Evolutionary conservation across 2,329 filamentous ascomycete species (phyloP).

Genomic region (Colletotrichum brevisporum): DNA sequence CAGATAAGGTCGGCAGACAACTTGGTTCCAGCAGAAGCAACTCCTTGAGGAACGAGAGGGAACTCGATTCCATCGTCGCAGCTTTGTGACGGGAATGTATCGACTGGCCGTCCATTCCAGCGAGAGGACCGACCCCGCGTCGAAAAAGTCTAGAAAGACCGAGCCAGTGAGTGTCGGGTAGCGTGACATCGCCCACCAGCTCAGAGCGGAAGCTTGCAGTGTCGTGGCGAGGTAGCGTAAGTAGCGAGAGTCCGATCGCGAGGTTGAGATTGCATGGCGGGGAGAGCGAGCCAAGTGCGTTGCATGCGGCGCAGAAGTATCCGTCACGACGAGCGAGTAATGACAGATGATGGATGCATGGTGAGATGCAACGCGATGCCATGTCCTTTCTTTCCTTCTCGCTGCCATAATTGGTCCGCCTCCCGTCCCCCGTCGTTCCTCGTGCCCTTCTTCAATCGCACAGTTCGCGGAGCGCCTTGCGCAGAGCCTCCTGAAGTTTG

Average conservation of each 20-base stretch:
- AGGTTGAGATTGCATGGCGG: background rate
- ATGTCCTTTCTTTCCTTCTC: background rate
- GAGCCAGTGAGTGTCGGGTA: background rate
- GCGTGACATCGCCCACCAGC: background rate
- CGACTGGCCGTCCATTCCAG: constrained; percentile 7
- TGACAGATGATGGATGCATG: constrained; percentile 12
- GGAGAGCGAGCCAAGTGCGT: background rate
- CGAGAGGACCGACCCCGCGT: background rate
- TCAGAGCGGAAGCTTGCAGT: no score
- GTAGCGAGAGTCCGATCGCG: background rate
- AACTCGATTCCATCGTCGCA: background rate
- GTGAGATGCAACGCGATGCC: constrained; percentile 14
- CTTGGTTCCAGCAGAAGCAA: constrained; percentile 7
- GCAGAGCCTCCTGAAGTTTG: constrained; percentile 5
- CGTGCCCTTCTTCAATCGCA: constrained; percentile 2
- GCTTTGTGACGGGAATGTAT: background rate
- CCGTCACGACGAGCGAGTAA: constrained; percentile 5
- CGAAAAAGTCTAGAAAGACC: background rate
- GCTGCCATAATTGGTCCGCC: background rate
- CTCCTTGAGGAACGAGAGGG: background rate
- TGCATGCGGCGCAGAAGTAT: constrained; percentile 3
- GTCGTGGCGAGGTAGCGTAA: background rate
- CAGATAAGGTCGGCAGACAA: constrained; percentile 6
- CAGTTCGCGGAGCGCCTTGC: constrained; percentile 14
- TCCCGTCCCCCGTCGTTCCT: background rate